Evolutionary conservation across 768 basidiomycete species (phyloP).

Genomic region (Pleurotus salmoneostramineus): DNA sequence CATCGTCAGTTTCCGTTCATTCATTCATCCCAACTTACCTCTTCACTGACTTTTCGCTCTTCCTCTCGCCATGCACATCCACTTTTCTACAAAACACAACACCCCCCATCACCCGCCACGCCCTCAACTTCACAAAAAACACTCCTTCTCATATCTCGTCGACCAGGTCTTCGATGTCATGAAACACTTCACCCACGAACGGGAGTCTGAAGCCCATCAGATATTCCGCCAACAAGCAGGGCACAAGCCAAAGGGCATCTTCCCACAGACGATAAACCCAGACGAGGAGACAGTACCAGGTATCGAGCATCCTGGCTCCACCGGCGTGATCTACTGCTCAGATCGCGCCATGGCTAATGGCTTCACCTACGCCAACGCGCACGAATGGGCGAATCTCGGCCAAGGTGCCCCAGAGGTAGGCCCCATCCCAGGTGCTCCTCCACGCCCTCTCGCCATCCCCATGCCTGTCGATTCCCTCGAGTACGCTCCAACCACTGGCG

Average conservation of each 20-base stretch:
- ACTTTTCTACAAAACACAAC: neutral
- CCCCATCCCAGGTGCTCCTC: constrained; percentile 69
- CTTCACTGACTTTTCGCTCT: neutral
- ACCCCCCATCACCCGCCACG: constrained; percentile 25
- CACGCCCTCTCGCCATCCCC: constrained; percentile 61
- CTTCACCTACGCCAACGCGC: constrained; percentile 72
- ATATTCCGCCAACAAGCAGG: constrained; percentile 74
- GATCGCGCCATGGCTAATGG: constrained; percentile 96
- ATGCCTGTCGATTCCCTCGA: constrained; percentile 73
- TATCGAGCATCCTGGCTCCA: constrained; percentile 71
- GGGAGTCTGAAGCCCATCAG: constrained; percentile 87
- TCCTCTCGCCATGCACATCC: neutral
- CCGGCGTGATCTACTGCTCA: constrained; percentile 78
- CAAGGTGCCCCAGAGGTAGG: constrained; percentile 92
- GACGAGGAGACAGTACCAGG: constrained; percentile 91
- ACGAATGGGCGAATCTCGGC: constrained; percentile 88
- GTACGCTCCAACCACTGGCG: constrained; percentile 91
- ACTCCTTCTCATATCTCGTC: constrained; percentile 40
- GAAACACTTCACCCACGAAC: constrained; percentile 67
- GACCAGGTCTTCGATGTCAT: constrained; percentile 68
- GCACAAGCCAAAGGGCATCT: constrained; percentile 58
- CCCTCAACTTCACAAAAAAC: constrained; percentile 40
- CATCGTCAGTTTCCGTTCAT: constrained; percentile 25
- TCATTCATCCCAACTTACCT: neutral
- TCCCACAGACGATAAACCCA: constrained; percentile 71